Base-by-base conservation (phyloP, 805 yeast genomes). In the Sporopachydermia quercuum region DNA sequence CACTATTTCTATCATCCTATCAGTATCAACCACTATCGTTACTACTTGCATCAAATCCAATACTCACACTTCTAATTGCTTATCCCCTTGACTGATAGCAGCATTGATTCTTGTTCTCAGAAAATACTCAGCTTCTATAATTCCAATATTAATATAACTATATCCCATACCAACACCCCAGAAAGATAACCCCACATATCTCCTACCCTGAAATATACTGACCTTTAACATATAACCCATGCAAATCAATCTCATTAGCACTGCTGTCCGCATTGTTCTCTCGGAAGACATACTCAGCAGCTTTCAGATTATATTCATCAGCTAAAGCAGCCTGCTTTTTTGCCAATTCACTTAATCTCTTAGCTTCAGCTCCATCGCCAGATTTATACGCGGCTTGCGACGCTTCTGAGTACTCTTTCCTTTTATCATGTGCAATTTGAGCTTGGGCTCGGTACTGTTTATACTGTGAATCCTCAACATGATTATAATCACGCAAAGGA, bases 261-360 rank as follows among this genome's bases (percentile, higher is more conserved):
- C 71, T 76, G n/a, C 89, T 77, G 52, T 87, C 96, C 34, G 83
- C 72, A 53, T 89, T 89, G 57, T 89, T 89, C 47, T 81, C 87
- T 35, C 77, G 64, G 56, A 89, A 89, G 1, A 83, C 95, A 52
- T 78, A 86, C 55, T 78, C 84, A 1, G 96, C 96, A 3, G 97
- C 98, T 56, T 76, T 74, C 15, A 65, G 61, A 58, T 87, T 87
- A 54, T 67, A 73, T 33, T 63, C 55, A 36, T 85, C 94, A 23
- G 85, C 91, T 46, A 76, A 60, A 0, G 52, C 58, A 18, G 63
- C 64, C 43, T 74, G 74, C 44, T 66, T 54, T 52, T 83, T 78
- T 19, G 89, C 78, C 52, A 76, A 61, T 30, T 72, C 74, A 39
- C 93, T 79, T 43, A 82, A 63, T 43, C 74, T 72, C 47, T 79